Conservation (phyloP, 208 protist genomes). For the Trypanosoma mega region DNA sequence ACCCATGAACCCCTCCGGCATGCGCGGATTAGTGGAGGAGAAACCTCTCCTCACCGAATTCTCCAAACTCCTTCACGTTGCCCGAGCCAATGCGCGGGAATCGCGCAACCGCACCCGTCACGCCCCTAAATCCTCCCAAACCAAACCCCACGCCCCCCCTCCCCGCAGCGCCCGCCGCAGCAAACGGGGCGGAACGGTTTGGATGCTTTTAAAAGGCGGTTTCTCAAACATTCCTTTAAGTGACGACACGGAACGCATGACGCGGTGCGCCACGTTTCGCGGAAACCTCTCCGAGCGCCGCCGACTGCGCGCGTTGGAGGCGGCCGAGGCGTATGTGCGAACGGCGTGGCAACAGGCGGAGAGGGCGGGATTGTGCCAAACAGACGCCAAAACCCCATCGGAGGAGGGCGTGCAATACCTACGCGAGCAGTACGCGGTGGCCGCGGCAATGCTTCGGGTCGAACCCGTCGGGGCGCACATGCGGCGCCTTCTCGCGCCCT, state of each 20-base stretch:
- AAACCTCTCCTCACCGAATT: conserved; percentile 57
- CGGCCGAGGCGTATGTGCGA: conserved; percentile 62
- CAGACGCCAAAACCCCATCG: conserved; percentile 18
- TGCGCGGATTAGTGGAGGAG: conserved; percentile 48
- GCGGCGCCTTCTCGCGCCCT: too few relatives aligned
- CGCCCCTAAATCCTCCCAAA: background rate
- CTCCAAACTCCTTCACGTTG: conserved; percentile 60
- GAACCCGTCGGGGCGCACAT: conserved; percentile 24
- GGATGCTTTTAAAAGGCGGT: conserved; percentile 81
- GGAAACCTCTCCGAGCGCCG: conserved; percentile 36
- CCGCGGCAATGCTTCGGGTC: conserved; percentile 44
- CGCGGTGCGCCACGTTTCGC: conserved; percentile 24
- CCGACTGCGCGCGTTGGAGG: conserved; percentile 46
- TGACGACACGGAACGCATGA: conserved; percentile 2
- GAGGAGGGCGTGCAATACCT: conserved; percentile 69
- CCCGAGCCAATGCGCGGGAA: conserved; percentile 59
- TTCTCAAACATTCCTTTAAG: conserved; percentile 47
- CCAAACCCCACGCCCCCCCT: conserved; percentile 15
- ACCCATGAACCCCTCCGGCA: conserved; percentile 1
- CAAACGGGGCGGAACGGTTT: conserved; percentile 53
- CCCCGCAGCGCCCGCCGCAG: conserved; percentile 26
- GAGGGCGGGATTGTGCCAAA: conserved; percentile 42
- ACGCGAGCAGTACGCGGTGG: conserved; percentile 70
- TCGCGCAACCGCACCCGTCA: conserved; percentile 18
- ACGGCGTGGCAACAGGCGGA: conserved; percentile 70